Evolutionary conservation across 768 basidiomycete genomes (phyloP).

Genomic region (Mycena amicta): DNA sequence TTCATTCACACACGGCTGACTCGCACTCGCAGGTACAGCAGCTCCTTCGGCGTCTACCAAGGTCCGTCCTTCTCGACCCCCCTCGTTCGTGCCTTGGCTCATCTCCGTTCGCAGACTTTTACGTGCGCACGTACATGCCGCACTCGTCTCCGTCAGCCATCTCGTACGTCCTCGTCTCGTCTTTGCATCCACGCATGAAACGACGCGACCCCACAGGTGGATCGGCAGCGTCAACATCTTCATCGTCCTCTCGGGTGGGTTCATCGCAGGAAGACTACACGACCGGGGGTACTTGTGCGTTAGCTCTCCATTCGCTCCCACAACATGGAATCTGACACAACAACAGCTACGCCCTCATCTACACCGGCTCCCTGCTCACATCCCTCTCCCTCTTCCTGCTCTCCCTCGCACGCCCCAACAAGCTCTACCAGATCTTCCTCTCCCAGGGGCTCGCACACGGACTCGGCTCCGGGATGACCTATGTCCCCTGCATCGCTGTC

Average conservation of each 20-base stretch:
- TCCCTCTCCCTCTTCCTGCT: conserved; percentile 47
- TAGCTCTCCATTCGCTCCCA: background rate
- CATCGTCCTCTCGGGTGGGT: conserved; percentile 43
- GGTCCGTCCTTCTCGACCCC: conserved; percentile 25
- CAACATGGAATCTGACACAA: background rate
- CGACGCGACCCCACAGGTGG: conserved; percentile 26
- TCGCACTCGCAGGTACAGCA: conserved; percentile 32
- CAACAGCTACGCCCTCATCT: conserved; percentile 33
- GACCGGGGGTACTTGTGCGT: conserved; percentile 51
- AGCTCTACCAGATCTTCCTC: conserved; percentile 48
- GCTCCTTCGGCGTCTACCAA: conserved; percentile 40
- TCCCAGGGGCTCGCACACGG: conserved; percentile 46
- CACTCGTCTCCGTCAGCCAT: conserved; percentile 39
- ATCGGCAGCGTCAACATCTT: conserved; percentile 51
- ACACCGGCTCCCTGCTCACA: conserved; percentile 39
- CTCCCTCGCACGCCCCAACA: conserved; percentile 43
- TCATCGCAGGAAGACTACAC: conserved; percentile 44
- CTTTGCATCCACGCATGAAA: background rate
- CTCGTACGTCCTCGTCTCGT: conserved; percentile 32
- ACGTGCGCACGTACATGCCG: conserved; percentile 41
- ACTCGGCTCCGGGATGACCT: conserved; percentile 43
- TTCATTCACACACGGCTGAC: conserved; percentile 1
- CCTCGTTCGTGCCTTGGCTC: conserved; percentile 25
- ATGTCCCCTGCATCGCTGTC: conserved; percentile 47
- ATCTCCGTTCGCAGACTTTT: conserved; percentile 36